These are phyloP conservation scores for Amborella trichopoda DNA, from an alignment of 164 flowering plant genomes.

Conservation along the genomic window DNA sequence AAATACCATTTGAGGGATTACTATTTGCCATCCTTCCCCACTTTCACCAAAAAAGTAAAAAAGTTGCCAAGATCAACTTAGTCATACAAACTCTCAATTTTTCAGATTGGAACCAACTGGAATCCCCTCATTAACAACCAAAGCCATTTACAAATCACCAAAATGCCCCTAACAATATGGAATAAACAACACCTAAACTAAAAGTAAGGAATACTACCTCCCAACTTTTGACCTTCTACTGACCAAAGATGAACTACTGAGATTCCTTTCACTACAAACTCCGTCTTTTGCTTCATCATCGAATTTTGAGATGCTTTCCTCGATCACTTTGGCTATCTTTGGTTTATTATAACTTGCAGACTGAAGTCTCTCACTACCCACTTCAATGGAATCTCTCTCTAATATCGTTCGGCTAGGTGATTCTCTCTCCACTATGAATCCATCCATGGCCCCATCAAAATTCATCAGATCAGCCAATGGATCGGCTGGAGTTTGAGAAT, in stretches of 20 bases:
- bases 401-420: slow-evolving; percentile 1
- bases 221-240: background rate
- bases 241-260: background rate
- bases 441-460: slow-evolving; percentile 25
- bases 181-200: background rate
- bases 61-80: too few species aligned
- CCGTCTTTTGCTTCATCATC: slow-evolving; percentile 6
- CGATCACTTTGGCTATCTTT: slow-evolving; percentile 24
- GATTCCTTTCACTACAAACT: background rate
- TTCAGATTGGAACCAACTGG: too few species aligned
- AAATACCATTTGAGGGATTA: too few species aligned
- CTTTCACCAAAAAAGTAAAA: too few species aligned
- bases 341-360: slow-evolving; percentile 1
- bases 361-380: slow-evolving; percentile 4
- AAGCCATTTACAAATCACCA: too few species aligned
- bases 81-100: too few species aligned
- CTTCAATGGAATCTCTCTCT: background rate
- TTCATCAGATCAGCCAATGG: slow-evolving; percentile 39
- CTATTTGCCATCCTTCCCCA: too few species aligned
- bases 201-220: too few species aligned
- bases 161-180: background rate
- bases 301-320: slow-evolving; percentile 26
- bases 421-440: background rate
- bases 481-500: slow-evolving; percentile 16
- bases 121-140: too few species aligned